Evolutionary conservation across 2,329 filamentous ascomycete genomes (phyloP).

Genomic region (Colletotrichum siamense): DNA sequence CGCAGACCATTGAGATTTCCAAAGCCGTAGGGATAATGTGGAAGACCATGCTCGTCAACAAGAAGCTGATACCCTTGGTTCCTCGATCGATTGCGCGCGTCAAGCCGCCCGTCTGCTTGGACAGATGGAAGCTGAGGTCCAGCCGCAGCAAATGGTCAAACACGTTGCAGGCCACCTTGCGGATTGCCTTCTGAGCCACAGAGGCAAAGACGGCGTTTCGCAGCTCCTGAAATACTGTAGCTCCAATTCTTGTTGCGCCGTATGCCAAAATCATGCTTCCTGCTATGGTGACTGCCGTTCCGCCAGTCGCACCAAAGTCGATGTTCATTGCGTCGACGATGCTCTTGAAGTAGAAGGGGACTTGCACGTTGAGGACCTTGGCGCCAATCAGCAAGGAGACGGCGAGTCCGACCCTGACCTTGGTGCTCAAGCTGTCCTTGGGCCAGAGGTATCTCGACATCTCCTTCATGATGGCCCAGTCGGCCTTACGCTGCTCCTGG

Average conservation of each 20-base stretch:
- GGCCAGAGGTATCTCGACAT: slow-evolving; percentile 98
- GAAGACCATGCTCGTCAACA: slow-evolving; percentile 98
- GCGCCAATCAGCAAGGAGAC: slow-evolving; percentile 83
- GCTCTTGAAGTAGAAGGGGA: slow-evolving; percentile 98
- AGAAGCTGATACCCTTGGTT: slow-evolving; percentile 97
- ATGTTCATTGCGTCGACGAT: slow-evolving; percentile 99
- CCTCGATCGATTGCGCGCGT: slow-evolving; percentile 95
- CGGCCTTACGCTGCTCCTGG: slow-evolving; percentile 91
- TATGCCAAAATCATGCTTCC: slow-evolving; percentile 95
- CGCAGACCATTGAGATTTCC: slow-evolving; percentile 94
- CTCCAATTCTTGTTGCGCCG: slow-evolving; percentile 85
- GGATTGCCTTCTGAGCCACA: slow-evolving; percentile 95
- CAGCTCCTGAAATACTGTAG: slow-evolving; percentile 89
- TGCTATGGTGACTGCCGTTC: slow-evolving; percentile 86
- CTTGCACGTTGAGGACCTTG: slow-evolving; percentile 96
- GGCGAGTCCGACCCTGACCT: slow-evolving; percentile 85
- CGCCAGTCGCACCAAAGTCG: slow-evolving; percentile 85
- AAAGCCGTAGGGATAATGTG: slow-evolving; percentile 93
- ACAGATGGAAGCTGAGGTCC: slow-evolving; percentile 92
- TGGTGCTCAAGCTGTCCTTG: slow-evolving; percentile 82
- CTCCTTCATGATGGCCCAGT: slow-evolving; percentile 98
- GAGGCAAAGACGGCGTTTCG: slow-evolving; percentile 97
- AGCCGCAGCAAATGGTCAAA: slow-evolving; percentile 89
- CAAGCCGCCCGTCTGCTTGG: slow-evolving; percentile 91
- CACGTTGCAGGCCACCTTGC: slow-evolving; percentile 87